Conservation (phyloP, 306 rosid species). For the Medicago ruthenica region DNA sequence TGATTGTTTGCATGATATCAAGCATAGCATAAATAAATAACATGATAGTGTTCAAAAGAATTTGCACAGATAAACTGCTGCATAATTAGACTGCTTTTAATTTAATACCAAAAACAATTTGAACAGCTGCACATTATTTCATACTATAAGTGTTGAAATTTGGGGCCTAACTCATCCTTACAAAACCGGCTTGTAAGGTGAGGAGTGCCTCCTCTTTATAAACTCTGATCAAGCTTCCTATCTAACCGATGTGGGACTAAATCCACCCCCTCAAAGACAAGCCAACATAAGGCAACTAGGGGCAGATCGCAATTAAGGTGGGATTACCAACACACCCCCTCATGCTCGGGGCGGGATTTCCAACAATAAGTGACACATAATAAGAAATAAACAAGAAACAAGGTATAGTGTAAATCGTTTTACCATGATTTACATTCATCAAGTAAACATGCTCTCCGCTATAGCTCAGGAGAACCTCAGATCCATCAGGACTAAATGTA, state of each 20-base stretch:
- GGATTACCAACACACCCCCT: too few species aligned
- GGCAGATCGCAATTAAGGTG: too few species aligned
- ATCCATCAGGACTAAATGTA: slow-evolving; percentile 92
- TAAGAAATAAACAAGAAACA: slow-evolving; percentile 36
- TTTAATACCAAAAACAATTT: slow-evolving; percentile 31
- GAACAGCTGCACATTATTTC: slow-evolving; percentile 23
- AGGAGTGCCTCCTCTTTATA: too few species aligned
- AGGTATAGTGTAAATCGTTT: slow-evolving; percentile 27
- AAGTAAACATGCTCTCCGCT: slow-evolving; percentile 97
- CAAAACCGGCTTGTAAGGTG: too few species aligned
- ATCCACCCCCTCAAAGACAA: too few species aligned
- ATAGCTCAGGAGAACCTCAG: slow-evolving; percentile 95
- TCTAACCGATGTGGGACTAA: too few species aligned
- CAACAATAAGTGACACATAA: slow-evolving; percentile 33
- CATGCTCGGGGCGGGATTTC: too few species aligned
- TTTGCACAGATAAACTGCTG: slow-evolving; percentile 28
- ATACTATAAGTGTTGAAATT: too few species aligned
- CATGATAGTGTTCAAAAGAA: slow-evolving; percentile 19
- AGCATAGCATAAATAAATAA: slow-evolving; percentile 35
- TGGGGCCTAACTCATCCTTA: too few species aligned
- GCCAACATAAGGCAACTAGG: too few species aligned
- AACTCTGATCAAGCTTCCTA: too few species aligned
- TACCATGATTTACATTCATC: slow-evolving; percentile 88
- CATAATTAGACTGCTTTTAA: neutral
- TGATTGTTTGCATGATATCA: slow-evolving; percentile 6